Evolutionary conservation across 257 asterid genomes (phyloP), one percentile per base, ranked within the genome.

Genomic region (Forsythia viridissima): DNA sequence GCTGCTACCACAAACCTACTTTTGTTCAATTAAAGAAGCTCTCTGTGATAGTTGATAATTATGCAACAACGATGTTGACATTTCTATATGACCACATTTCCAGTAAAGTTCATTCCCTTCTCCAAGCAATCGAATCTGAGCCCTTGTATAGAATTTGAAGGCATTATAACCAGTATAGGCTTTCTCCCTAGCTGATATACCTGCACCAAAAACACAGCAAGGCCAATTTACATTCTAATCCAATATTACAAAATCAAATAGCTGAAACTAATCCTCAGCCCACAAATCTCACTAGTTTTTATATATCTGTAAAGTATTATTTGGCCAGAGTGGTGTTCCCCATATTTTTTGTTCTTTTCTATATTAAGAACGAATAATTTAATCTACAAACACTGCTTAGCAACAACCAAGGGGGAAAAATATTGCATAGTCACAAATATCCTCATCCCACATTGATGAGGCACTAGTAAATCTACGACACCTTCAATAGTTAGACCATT

Each of bases 141-240:
- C 51, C 44, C 80, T 76, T 76, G 76, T 76, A 4, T 52, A 68
- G 42, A 48, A 46, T 69, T 40, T 46, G 70, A 34, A 65, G 34
- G 34, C 38, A 42, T 43, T n/a, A 36, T 43, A n/a, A 68, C 63
- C 70, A 6, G 36, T 9, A 48, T 6, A 40, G 40, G 63, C 66
- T 70, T 70, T 73, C 44, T 69, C 73, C 39, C 40, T 34, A 51
- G 75, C 59, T 38, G 71, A 40, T 30, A 40, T 16, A 57, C 40
- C 84, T 81, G 84, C 80, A 79, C 76, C 6, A 34, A 43, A 74
- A 30, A 24, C 12, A 73, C 65, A 73, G 59, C 57, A 51, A 1
- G n/a, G 2, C 16, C 8, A 11, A 13, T 30, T 30, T 30, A 30
- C 34, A 30, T 30, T 30, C 34, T 30, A 30, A 30, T 38, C 44